Conservation (phyloP, 73 alveolate genomes). For the Durusdinium trenchii region DNA sequence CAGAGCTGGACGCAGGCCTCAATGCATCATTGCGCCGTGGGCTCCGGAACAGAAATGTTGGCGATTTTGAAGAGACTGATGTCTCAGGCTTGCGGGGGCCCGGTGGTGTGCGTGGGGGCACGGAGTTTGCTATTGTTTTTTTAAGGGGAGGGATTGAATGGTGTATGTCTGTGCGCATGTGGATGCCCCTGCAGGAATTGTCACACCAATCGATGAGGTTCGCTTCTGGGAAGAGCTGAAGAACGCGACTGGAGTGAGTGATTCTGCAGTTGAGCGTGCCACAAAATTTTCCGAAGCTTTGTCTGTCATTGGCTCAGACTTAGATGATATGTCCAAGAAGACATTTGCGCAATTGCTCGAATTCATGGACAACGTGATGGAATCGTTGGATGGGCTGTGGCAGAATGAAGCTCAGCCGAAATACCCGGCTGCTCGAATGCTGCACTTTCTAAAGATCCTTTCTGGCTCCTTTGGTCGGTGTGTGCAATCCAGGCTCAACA, state of each 20-base stretch:
- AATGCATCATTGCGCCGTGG: conserved; percentile 88
- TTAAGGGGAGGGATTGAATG: not conserved
- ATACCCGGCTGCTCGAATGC: conserved; percentile 72
- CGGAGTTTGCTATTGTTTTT: not conserved
- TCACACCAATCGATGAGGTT: conserved; percentile 81
- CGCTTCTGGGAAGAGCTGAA: conserved; percentile 91
- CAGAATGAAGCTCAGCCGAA: conserved; percentile 62
- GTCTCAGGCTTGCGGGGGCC: not conserved
- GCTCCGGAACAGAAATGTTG: conserved; percentile 78
- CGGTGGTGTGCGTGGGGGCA: not conserved
- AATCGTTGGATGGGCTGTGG: conserved; percentile 71
- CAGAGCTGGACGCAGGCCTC: conserved; percentile 93
- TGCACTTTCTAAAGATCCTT: conserved; percentile 67
- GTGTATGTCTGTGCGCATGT: not conserved
- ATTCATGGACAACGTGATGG: conserved; percentile 71
- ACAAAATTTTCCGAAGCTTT: conserved; percentile 76
- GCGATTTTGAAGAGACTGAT: conserved; percentile 80
- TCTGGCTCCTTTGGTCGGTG: conserved; percentile 88
- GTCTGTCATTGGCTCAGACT: conserved; percentile 62
- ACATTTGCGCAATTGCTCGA: conserved; percentile 86
- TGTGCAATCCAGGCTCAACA: conserved; percentile 87
- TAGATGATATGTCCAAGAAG: conserved; percentile 68
- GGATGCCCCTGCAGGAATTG: conserved; percentile 34
- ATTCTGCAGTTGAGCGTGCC: conserved; percentile 83
- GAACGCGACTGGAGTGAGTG: conserved; percentile 87